Percentiles rank a stretch among this genome's conserved stretches.
These are phyloP conservation scores for Acephala macrosclerotiorum DNA, from an alignment of 2,329 filamentous ascomycete genomes.

Conservation along the genomic window DNA sequence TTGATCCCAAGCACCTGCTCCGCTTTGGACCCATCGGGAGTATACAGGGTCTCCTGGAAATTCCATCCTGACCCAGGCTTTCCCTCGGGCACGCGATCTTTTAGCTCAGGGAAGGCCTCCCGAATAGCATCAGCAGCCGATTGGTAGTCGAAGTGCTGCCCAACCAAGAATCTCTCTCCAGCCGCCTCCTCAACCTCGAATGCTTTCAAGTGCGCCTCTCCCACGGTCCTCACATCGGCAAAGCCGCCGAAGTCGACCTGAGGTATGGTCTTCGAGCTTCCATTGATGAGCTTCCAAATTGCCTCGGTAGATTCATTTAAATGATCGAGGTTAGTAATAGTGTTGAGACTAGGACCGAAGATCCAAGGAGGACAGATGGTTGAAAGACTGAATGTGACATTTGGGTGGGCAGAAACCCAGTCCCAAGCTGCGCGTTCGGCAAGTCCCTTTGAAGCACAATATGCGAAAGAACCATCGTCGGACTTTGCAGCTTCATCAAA, in stretches of 20 bases:
- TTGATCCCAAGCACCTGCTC: neutral
- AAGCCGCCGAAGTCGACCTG: constrained; percentile 45
- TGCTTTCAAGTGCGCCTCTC: constrained; percentile 66
- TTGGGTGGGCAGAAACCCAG: constrained; percentile 57
- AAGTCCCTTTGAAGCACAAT: constrained; percentile 59
- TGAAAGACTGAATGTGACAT: constrained; percentile 62
- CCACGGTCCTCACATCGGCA: constrained; percentile 67
- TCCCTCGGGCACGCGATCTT: neutral
- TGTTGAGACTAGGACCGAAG: constrained; percentile 53
- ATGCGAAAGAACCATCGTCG: constrained; percentile 45
- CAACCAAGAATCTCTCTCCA: constrained; percentile 63
- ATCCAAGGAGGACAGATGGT: constrained; percentile 68
- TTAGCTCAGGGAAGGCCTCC: neutral
- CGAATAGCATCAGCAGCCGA: neutral
- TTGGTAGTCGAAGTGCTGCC: neutral
- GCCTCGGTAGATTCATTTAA: constrained; percentile 77
- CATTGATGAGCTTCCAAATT: constrained; percentile 66
- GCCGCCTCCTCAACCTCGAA: constrained; percentile 62
- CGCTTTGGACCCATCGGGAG: neutral
- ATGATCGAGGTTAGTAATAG: constrained; percentile 64
- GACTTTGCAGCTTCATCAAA: constrained; percentile 47
- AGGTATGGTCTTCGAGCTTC: constrained; percentile 60
- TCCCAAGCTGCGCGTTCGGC: constrained; percentile 72
- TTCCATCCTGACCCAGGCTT: neutral
- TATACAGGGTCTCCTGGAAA: neutral